phyloP scores from a whole-genome alignment of 805 yeast genomes.

The Kuraishia hungarica region DNA sequence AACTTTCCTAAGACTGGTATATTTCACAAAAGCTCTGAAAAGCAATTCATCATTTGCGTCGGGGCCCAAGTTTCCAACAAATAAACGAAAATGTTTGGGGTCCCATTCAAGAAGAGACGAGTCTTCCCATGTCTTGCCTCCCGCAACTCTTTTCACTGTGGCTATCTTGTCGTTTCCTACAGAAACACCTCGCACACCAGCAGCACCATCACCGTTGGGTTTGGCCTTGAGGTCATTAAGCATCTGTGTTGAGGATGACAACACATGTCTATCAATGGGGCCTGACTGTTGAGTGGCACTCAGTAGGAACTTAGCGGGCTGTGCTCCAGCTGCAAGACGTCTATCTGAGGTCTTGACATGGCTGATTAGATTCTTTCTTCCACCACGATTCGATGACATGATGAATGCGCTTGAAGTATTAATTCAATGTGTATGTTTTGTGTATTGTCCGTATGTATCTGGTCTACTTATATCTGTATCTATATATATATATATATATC shows the following conservation, averaged over 20 bases:
- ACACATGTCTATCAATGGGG: constrained; percentile 8
- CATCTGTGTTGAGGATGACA: constrained; percentile 10
- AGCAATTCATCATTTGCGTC: constrained; percentile 56
- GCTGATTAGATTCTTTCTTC: constrained; percentile 6
- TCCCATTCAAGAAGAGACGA: constrained; percentile 49
- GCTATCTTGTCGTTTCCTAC: constrained; percentile 6
- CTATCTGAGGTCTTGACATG: constrained; percentile 40
- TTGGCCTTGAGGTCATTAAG: constrained; percentile 10
- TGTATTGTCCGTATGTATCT: no score
- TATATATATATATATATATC: no score
- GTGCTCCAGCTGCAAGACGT: constrained; percentile 42
- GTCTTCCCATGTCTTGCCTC: constrained; percentile 42
- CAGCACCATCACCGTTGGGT: background rate
- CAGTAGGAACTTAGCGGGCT: constrained; percentile 35
- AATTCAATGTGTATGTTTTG: no score
- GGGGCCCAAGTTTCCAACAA: constrained; percentile 66
- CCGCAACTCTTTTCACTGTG: constrained; percentile 35
- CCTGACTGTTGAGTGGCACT: constrained; percentile 17
- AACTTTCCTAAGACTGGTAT: constrained; percentile 45
- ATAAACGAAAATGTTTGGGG: constrained; percentile 60
- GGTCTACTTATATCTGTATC: no score
- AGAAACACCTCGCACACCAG: background rate
- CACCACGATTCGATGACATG: background rate
- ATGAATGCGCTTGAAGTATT: no score
- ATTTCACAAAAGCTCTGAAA: constrained; percentile 44